Evolutionary conservation across 2,329 filamentous ascomycete species (phyloP).

Genomic region (Colletotrichum lindemuthianum): DNA sequence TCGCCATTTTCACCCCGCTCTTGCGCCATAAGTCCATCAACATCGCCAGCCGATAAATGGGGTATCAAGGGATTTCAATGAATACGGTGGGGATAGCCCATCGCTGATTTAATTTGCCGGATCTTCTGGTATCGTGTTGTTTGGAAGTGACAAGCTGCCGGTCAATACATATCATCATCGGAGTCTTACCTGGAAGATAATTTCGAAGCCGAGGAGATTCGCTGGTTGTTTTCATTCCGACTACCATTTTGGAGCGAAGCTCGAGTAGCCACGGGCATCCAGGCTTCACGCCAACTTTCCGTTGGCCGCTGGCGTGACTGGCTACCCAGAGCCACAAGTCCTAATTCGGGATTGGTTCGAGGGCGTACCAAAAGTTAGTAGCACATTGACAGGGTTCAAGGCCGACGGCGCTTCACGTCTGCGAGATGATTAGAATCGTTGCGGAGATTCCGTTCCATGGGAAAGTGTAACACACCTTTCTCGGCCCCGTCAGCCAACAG

Average conservation of each 20-base stretch:
- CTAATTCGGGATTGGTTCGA: constrained; percentile 10
- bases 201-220: no score
- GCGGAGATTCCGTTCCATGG: neutral
- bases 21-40: constrained; percentile 34
- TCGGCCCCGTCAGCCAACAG: constrained; percentile 37
- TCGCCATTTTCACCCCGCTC: constrained; percentile 13
- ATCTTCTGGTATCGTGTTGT: constrained; percentile 1
- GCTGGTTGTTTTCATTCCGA: no score
- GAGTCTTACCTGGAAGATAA: constrained; percentile 26
- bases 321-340: constrained; percentile 1
- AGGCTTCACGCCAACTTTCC: neutral
- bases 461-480: constrained; percentile 37
- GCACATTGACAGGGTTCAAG: constrained; percentile 28
- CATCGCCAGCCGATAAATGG: constrained; percentile 28
- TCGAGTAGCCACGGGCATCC: no score
- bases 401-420: constrained; percentile 43
- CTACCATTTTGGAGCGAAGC: no score
- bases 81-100: constrained; percentile 4
- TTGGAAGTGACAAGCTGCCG: constrained; percentile 17
- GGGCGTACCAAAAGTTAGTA: constrained; percentile 28
- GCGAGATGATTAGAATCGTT: constrained; percentile 25
- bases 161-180: constrained; percentile 26
- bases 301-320: neutral
- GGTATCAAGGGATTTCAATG: constrained; percentile 30
- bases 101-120: constrained; percentile 10